Base-by-base conservation (phyloP, 306 rosid species). In the Trifolium subterraneum region DNA sequence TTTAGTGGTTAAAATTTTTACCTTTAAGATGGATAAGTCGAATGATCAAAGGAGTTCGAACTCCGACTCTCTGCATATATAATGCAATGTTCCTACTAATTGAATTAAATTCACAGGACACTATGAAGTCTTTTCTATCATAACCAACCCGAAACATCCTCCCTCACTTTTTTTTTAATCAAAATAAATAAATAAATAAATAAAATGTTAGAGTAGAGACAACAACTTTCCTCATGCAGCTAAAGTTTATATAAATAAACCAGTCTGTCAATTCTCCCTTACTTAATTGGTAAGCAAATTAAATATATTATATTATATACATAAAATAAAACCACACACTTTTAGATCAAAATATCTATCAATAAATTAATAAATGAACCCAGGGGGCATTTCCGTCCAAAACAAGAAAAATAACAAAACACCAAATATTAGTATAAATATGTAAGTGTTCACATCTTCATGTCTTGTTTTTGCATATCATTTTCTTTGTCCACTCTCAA, bases 351-450 rank as follows among this genome's bases (percentile, higher is more conserved):
- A 42, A 56, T 51, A 68, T 41, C 18, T 11, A 18, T 35, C 42
- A 14, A 60, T 60, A 60, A 6, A 59, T 14, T 25, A 58, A 25
- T 12, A 56, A 56, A 22, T 1, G 5, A 58, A 5, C 16, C 41
- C 38, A 35, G n/a, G n/a, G 27, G 93, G 80, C 72, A 82, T 70
- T 73, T 56, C 8, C 33, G 87, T 86, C 86, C 78, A 29, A 69
- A 58, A 67, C 10, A 7, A 11, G 15, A 41, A 35, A 18, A 7
- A 11, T 14, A 15, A 10, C 31, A 20, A 56, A 23, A 23, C 38
- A 7, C 15, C 10, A 19, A 23, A 6, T 4, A 15, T 25, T 25
- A 42, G 27, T 68, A 67, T 39, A 64, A 22, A 64, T 68, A 56
- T 35, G 38, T 4, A 60, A 8, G 27, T 47, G 6, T 56, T 75